Conservation (phyloP, 1,139 yeast species). For the Yamadazyma aaseri region DNA sequence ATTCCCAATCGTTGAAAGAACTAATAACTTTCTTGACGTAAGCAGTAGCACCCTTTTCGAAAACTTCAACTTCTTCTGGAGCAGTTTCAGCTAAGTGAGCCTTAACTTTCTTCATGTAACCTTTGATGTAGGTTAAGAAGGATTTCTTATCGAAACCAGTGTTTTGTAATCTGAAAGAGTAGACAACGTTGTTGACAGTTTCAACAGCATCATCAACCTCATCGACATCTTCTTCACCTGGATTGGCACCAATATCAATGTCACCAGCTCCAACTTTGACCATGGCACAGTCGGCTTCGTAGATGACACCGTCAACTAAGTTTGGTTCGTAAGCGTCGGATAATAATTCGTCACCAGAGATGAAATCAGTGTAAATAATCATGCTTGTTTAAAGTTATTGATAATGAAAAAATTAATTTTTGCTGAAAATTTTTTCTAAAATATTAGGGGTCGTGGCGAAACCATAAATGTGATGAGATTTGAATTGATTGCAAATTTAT, state of each 20-base stretch:
- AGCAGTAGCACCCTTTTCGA: conserved; percentile 95
- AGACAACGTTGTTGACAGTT: conserved; percentile 95
- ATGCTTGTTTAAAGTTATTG: conserved; percentile 17
- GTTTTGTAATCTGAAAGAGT: conserved; percentile 97
- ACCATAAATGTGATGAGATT: too few relatives aligned
- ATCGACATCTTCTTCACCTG: conserved; percentile 95
- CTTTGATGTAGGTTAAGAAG: conserved; percentile 92
- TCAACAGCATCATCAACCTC: conserved; percentile 82
- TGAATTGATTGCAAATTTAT: too few relatives aligned
- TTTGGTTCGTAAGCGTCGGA: conserved; percentile 95
- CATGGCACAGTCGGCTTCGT: conserved; percentile 96
- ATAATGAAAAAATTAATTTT: background rate
- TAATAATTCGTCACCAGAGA: conserved; percentile 94
- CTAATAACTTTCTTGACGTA: conserved; percentile 94
- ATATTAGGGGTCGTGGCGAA: background rate
- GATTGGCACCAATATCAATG: conserved; percentile 98
- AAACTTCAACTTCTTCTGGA: conserved; percentile 83
- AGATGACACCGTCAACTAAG: conserved; percentile 84
- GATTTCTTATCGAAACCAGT: conserved; percentile 97
- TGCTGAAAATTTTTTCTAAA: conserved; percentile 1
- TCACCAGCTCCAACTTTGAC: conserved; percentile 67
- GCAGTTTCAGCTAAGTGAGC: conserved; percentile 79
- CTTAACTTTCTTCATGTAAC: conserved; percentile 97
- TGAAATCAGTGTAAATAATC: conserved; percentile 62
- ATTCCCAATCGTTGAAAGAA: conserved; percentile 98